Conservation (phyloP, 2,329 filamentous ascomycete genomes). For the Pestalotiopsis sp. region DNA sequence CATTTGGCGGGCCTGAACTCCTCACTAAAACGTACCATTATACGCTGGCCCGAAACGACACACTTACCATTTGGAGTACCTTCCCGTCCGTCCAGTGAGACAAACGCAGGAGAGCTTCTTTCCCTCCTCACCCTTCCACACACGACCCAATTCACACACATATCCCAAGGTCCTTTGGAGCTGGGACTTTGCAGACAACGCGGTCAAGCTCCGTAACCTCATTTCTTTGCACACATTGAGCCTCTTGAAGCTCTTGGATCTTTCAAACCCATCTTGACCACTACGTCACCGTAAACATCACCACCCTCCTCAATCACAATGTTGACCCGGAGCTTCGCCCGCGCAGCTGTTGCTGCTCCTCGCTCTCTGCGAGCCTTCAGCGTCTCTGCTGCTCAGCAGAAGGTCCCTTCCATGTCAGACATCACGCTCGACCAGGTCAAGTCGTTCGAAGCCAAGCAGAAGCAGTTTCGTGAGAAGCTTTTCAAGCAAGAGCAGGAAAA, state of each 20-base stretch:
- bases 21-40: background rate
- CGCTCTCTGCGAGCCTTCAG: constrained; percentile 57
- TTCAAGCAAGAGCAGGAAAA: constrained; percentile 76
- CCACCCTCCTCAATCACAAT: constrained; percentile 31
- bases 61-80: background rate
- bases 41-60: background rate
- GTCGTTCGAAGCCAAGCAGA: constrained; percentile 80
- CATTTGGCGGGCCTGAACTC: background rate
- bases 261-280: background rate
- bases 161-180: constrained; percentile 1
- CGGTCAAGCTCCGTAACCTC: background rate
- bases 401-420: constrained; percentile 80
- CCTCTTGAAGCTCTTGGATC: background rate
- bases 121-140: background rate
- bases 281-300: background rate
- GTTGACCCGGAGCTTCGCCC: constrained; percentile 53
- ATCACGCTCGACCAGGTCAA: constrained; percentile 71
- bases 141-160: background rate
- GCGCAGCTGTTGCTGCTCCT: constrained; percentile 43
- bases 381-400: constrained; percentile 48
- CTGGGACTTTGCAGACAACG: constrained; percentile 4
- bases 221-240: background rate
- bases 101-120: background rate
- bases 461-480: constrained; percentile 81
- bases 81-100: background rate